phyloP scores from a whole-genome alignment of 2,329 filamentous ascomycete species.

The Aureobasidium sp. region DNA sequence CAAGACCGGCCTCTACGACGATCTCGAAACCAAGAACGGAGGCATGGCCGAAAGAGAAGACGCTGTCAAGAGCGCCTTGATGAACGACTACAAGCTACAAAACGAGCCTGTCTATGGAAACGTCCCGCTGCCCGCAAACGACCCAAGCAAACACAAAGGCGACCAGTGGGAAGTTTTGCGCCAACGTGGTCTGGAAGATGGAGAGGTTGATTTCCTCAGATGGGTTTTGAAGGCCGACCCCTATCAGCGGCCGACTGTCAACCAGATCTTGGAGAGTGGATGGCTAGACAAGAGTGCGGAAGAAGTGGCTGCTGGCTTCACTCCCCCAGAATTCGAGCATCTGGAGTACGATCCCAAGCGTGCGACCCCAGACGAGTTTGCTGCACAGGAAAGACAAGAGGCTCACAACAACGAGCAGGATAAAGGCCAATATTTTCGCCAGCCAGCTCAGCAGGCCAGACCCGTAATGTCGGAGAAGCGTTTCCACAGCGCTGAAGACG shows the following conservation, averaged over 20 bases:
- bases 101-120: constrained; percentile 22
- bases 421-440: background rate
- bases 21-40: constrained; percentile 18
- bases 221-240: constrained; percentile 24
- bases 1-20: constrained; percentile 24
- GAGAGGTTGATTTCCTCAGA: constrained; percentile 23
- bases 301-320: constrained; percentile 2
- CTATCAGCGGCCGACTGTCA: constrained; percentile 21
- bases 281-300: constrained; percentile 12
- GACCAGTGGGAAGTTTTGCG: constrained; percentile 22
- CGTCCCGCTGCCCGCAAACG: constrained; percentile 19
- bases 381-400: background rate
- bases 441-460: background rate
- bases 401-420: background rate
- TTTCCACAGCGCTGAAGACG: constrained; percentile 4
- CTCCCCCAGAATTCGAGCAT: background rate
- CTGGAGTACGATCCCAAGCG: constrained; percentile 11
- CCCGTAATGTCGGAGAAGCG: constrained; percentile 1
- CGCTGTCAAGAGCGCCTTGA: constrained; percentile 20
- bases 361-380: background rate
- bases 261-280: constrained; percentile 19
- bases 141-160: constrained; percentile 17
- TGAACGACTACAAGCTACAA: constrained; percentile 24
- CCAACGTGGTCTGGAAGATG: constrained; percentile 20
- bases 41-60: constrained; percentile 20